Percentiles rank a stretch among this genome's conserved stretches.
Conservation (phyloP, 441 rosid species). For the Lepidium campestre region DNA sequence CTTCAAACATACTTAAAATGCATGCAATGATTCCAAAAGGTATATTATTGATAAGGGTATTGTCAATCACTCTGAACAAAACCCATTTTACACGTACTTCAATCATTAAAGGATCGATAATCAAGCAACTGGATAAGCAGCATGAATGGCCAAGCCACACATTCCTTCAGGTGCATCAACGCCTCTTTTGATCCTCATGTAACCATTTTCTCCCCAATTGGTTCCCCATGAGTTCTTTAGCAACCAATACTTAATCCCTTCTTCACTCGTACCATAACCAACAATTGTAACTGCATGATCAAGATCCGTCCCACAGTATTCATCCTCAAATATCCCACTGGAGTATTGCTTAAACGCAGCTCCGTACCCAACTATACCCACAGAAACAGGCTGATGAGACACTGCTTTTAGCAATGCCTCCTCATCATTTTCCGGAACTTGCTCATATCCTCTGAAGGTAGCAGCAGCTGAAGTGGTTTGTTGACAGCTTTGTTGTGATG, state of each 20-base stretch:
- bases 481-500: neutral
- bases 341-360: slow-evolving; percentile 20
- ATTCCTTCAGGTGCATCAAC: slow-evolving; percentile 16
- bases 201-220: slow-evolving; percentile 36
- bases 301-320: neutral
- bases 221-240: slow-evolving; percentile 43
- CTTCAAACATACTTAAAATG: too few relatives aligned
- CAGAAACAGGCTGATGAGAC: slow-evolving; percentile 33
- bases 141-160: slow-evolving; percentile 30
- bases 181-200: slow-evolving; percentile 35
- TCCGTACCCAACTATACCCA: slow-evolving; percentile 21
- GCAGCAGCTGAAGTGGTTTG: neutral
- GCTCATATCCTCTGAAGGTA: slow-evolving; percentile 22
- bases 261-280: slow-evolving; percentile 27
- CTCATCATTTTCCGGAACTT: slow-evolving; percentile 25
- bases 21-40: too few relatives aligned
- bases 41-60: too few relatives aligned
- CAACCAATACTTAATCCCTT: slow-evolving; percentile 35
- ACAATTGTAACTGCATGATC: slow-evolving; percentile 29
- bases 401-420: slow-evolving; percentile 30
- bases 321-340: slow-evolving; percentile 17
- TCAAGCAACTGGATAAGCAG: slow-evolving; percentile 30
- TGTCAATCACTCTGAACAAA: too few relatives aligned
- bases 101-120: too few relatives aligned
- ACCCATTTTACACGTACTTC: too few relatives aligned